Base-by-base conservation (phyloP, 495 filamentous ascomycete species). In the Tetracladium marchalianum region DNA sequence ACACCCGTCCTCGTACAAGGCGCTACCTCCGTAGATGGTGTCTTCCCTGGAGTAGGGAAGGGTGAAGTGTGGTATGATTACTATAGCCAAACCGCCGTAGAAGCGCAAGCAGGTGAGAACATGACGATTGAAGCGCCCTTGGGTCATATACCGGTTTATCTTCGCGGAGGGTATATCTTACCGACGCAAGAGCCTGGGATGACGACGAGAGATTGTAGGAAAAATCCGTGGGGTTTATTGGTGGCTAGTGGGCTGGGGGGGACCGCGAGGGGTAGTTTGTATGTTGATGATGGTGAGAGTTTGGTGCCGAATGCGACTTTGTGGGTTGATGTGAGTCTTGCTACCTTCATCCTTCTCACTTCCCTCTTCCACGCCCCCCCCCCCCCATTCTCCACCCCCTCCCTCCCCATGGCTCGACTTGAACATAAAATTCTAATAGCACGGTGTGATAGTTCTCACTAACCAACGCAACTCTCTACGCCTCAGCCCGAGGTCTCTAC, bases 281-380 rank as follows among this genome's bases (percentile, higher is more conserved):
- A 95, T 55, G 54, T 94, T 8, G 89, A 95, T 54, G 90, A 95
- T 60, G 89, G 89, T 0, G 82, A 83, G 61, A 87, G 80, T 39
- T 32, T 92, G 24, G 53, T 52, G 19, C 85, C 75, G 2, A 64
- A 70, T 15, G 64, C 66, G 0, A 82, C 76, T 10, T 67, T 75
- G 8, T 72, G 66, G 55, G 74, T 87, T 38, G 52, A 71, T 48
- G 73, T 77, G 53, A 59, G 65, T 64, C 24, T 37, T 19, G n/a
- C 1, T 5, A 39, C 32, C 19, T 32, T 18, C 16, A 24, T 22
- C 40, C n/a, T n/a, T n/a, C n/a, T n/a, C n/a, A n/a, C n/a, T 15
- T 8, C 43, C 35, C 33, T 24, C 8, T 19, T 12, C n/a, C 36
- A 43, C 15, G 12, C 24, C 12, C 16, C 32, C 43, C 6, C 35